Conservation (phyloP, 73 alveolate species). For the Uronychia binucleata region DNA sequence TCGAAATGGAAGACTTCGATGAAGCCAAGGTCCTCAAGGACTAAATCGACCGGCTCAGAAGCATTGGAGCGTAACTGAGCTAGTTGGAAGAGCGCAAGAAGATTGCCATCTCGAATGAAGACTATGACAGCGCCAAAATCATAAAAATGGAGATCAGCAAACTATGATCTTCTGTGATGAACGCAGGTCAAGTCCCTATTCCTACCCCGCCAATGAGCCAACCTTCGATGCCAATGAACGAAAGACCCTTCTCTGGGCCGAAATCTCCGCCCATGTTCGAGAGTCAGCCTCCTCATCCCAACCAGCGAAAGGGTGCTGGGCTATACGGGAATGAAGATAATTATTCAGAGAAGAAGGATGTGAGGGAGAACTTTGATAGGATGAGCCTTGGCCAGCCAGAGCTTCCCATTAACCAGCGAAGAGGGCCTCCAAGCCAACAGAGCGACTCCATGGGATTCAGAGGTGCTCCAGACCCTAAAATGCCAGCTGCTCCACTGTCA, state of each 20-base stretch:
- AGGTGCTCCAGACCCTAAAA: not conserved
- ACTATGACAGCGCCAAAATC: slow-evolving; percentile 94
- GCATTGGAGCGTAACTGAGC: slow-evolving; percentile 75
- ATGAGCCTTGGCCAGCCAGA: not conserved
- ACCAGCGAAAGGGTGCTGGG: slow-evolving; percentile 2
- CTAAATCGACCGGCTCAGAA: slow-evolving; percentile 85
- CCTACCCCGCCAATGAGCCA: not conserved
- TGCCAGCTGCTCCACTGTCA: slow-evolving; percentile 32
- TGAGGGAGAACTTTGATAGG: not conserved
- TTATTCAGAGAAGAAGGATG: slow-evolving; percentile 24
- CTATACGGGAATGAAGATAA: slow-evolving; percentile 10
- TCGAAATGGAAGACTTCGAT: slow-evolving; percentile 95
- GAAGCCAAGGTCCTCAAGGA: slow-evolving; percentile 93
- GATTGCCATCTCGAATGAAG: slow-evolving; percentile 94
- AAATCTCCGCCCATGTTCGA: slow-evolving; percentile 1
- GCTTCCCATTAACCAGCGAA: not conserved
- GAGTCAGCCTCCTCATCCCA: not conserved
- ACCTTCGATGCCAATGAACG: not conserved
- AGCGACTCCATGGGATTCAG: too few relatives aligned
- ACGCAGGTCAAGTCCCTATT: not conserved
- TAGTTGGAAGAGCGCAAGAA: slow-evolving; percentile 91
- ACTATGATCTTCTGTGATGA: slow-evolving; percentile 85
- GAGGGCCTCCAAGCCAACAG: too few relatives aligned
- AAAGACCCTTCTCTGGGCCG: not conserved
- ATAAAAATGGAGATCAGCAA: slow-evolving; percentile 97